Conservation (phyloP, 305 asterid genomes). For the Stenogyne calaminthoides region DNA sequence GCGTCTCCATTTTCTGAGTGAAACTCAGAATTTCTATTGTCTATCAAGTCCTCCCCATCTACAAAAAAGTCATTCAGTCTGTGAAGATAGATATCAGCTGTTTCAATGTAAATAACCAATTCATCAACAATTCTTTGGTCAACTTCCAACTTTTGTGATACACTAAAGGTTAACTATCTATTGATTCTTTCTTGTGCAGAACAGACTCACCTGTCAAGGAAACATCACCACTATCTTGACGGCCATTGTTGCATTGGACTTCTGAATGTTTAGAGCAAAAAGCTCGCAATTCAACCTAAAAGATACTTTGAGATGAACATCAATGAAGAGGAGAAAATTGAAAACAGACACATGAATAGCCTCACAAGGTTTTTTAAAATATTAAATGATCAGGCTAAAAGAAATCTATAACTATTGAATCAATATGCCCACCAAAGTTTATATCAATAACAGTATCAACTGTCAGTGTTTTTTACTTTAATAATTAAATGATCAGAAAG, state of each 20-base stretch:
- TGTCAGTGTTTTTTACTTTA: not conserved
- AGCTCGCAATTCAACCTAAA: constrained; percentile 94
- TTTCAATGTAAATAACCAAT: constrained; percentile 33
- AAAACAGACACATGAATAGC: not conserved
- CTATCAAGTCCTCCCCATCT: constrained; percentile 44
- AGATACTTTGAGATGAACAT: constrained; percentile 24
- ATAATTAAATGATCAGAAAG: constrained; percentile 18
- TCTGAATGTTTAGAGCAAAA: constrained; percentile 95
- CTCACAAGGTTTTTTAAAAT: not conserved
- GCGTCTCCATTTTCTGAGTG: constrained; percentile 47
- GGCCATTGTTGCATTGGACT: constrained; percentile 45
- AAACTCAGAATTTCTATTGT: constrained; percentile 42
- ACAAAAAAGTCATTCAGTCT: constrained; percentile 46
- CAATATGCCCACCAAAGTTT: constrained; percentile 1
- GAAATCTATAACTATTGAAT: constrained; percentile 4
- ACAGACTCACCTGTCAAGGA: constrained; percentile 52
- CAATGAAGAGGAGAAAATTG: constrained; percentile 9
- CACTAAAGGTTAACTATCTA: constrained; percentile 23
- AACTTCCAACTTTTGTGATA: constrained; percentile 37
- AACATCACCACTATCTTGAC: constrained; percentile 46
- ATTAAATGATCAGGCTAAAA: not conserved
- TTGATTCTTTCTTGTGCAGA: constrained; percentile 35
- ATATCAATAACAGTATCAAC: not conserved
- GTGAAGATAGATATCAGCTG: constrained; percentile 39
- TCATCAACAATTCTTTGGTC: constrained; percentile 44